Evolutionary conservation across 2,329 filamentous ascomycete species (phyloP).

Genomic region (Alternaria sp.): DNA sequence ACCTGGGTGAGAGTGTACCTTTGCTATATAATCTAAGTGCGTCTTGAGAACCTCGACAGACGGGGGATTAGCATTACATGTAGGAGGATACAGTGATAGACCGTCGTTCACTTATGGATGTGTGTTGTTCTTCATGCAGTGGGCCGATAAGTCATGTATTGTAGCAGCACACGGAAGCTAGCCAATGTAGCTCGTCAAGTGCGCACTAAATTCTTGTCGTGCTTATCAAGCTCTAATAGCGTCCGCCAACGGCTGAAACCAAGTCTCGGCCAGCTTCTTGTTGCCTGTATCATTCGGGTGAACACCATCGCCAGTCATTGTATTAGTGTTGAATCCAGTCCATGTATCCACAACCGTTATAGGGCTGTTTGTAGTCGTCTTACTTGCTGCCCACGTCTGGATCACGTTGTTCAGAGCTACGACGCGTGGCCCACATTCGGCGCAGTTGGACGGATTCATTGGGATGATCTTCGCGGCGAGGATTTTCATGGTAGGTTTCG

Average conservation of each 20-base stretch:
- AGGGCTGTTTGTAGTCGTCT: conserved; percentile 13
- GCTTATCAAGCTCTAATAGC: conserved; percentile 7
- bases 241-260: conserved; percentile 19
- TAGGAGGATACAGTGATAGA: too few species aligned
- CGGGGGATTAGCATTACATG: too few species aligned
- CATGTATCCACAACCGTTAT: conserved; percentile 31
- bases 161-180: not conserved
- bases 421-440: conserved; percentile 14
- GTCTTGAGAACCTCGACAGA: not conserved
- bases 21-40: not conserved
- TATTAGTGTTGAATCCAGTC: conserved; percentile 29
- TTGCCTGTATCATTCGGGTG: conserved; percentile 34
- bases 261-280: conserved; percentile 24
- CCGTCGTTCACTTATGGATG: too few species aligned
- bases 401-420: conserved; percentile 32
- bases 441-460: conserved; percentile 19
- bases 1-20: not conserved
- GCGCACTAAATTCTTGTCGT: not conserved
- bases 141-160: not conserved
- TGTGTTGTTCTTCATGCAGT: not conserved
- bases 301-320: conserved; percentile 36
- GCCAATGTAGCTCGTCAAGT: not conserved
- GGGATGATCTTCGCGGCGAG: conserved; percentile 36
- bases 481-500: conserved; percentile 50
- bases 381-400: conserved; percentile 22